A percentile compares a stretch with the other conserved stretches of the same genome.
Evolutionary conservation across 2,329 filamentous ascomycete genomes (phyloP).

Genomic region (Colletotrichum lupini): DNA sequence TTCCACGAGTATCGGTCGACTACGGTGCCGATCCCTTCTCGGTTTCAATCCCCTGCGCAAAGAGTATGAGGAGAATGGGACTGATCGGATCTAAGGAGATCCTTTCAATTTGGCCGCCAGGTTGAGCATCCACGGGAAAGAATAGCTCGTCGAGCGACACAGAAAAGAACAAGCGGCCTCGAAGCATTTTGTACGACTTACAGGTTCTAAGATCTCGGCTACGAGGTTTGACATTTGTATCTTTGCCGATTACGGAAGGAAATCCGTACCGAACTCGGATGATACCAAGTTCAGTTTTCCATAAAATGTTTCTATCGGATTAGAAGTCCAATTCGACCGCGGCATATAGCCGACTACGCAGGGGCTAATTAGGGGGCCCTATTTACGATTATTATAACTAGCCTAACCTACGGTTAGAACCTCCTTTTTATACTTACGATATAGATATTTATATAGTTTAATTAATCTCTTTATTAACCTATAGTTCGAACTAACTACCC

Average conservation of each 20-base stretch:
- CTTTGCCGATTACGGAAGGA: neutral
- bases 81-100: neutral
- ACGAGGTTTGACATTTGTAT: neutral
- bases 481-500: no score
- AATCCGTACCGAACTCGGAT: no score
- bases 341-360: no score
- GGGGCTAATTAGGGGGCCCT: no score
- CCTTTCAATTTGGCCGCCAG: neutral
- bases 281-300: no score
- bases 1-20: neutral
- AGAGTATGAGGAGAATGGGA: neutral
- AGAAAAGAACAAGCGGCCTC: neutral
- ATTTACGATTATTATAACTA: no score
- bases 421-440: no score
- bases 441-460: no score
- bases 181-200: neutral
- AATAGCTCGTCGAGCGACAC: neutral
- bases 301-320: no score
- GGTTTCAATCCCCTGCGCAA: neutral
- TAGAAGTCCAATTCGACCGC: no score
- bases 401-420: no score
- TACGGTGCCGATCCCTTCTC: neutral
- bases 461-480: no score
- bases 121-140: neutral
- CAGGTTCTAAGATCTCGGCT: neutral